phyloP scores from a whole-genome alignment of 257 asterid genomes.

The Solanum appendiculatum region DNA sequence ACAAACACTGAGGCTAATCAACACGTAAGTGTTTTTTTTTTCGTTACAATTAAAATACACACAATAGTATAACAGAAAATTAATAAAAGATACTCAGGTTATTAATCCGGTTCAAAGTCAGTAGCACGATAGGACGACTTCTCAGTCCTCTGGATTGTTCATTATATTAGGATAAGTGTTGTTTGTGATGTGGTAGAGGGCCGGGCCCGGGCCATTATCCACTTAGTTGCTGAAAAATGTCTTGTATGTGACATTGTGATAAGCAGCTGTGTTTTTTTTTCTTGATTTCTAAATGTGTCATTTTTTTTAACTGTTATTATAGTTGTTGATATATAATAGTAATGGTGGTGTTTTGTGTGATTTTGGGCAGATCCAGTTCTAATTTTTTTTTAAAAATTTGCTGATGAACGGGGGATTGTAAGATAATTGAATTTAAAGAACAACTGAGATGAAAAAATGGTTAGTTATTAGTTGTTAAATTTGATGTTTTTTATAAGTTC shows the following conservation, averaged over 20 bases:
- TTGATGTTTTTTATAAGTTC: neutral
- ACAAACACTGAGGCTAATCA: conserved; percentile 21
- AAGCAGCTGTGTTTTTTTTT: neutral
- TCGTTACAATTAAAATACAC: neutral
- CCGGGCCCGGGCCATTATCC: neutral
- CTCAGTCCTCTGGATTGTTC: neutral
- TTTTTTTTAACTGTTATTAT: neutral
- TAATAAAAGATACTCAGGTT: neutral
- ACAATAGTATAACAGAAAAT: neutral
- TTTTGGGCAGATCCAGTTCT: neutral
- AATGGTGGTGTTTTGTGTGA: neutral
- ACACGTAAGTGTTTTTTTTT: conserved; percentile 34
- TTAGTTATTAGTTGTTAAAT: neutral
- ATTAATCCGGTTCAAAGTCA: neutral
- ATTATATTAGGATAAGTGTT: neutral
- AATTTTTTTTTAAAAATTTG: neutral
- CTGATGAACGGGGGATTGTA: neutral
- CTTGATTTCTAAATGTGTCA: neutral
- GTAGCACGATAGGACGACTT: neutral
- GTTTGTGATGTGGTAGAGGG: neutral
- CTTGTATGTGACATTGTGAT: neutral
- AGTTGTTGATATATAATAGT: neutral
- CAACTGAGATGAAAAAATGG: neutral
- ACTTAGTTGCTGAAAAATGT: neutral
- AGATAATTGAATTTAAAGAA: neutral